These are phyloP conservation scores for Phalaenopsis equestris DNA, from an alignment of 106 monocot species.

Conservation along the genomic window DNA sequence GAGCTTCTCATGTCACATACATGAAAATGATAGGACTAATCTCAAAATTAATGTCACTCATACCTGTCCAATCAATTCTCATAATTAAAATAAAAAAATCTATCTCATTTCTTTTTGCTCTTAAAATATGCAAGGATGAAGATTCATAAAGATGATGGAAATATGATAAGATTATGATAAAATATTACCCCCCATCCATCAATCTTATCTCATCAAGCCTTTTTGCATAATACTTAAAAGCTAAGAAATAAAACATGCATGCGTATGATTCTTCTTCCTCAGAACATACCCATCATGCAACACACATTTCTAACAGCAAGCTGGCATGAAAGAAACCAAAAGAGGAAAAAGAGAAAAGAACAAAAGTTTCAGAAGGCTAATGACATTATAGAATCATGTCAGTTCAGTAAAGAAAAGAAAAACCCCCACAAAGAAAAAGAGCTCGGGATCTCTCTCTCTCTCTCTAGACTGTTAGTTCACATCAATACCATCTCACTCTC, in stretches of 20 bases:
- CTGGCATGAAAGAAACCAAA: neutral
- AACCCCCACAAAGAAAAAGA: conserved; percentile 7
- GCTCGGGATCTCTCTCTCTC: neutral
- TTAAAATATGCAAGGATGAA: no score
- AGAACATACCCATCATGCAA: neutral
- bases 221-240: neutral
- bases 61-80: no score
- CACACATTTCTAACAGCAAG: neutral
- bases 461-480: conserved; percentile 11
- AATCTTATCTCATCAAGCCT: neutral
- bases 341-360: neutral
- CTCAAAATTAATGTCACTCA: no score
- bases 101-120: no score
- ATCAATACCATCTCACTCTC: neutral
- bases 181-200: neutral
- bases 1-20: no score
- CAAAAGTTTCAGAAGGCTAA: neutral
- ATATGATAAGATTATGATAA: no score
- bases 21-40: no score
- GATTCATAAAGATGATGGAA: no score
- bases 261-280: neutral
- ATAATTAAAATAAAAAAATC: no score
- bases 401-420: neutral
- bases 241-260: neutral
- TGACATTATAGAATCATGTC: conserved; percentile 8